Percentiles rank a stretch among this genome's conserved stretches.
These are phyloP conservation scores for Trichoderma lentiforme DNA, from an alignment of 2,329 filamentous ascomycete genomes.

Conservation along the genomic window DNA sequence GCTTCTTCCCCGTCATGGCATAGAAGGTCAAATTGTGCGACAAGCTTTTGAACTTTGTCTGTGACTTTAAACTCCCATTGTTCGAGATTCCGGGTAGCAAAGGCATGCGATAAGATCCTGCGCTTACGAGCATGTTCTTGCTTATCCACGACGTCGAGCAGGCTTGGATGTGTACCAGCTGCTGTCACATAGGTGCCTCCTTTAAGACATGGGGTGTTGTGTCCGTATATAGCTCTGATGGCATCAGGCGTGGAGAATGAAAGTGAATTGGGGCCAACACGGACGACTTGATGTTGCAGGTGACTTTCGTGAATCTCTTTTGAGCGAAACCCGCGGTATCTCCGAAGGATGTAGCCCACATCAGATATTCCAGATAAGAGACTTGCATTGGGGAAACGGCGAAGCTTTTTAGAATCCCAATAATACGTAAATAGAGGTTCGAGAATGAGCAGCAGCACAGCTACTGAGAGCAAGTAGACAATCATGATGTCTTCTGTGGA, in stretches of 20 bases:
- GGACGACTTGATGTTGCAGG: background rate
- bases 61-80: background rate
- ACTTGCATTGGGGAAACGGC: background rate
- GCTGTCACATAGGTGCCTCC: background rate
- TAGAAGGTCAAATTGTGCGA: background rate
- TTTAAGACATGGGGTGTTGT: background rate
- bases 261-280: background rate
- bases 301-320: background rate
- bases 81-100: background rate
- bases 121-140: background rate
- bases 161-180: background rate
- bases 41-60: background rate
- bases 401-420: background rate
- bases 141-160: background rate
- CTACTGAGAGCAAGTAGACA: background rate
- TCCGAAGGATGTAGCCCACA: background rate
- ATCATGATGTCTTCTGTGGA: background rate
- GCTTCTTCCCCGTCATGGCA: background rate
- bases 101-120: background rate
- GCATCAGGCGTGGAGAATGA: background rate
- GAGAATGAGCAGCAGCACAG: background rate
- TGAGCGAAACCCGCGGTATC: background rate
- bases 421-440: background rate
- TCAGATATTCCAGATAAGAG: background rate
- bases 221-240: background rate